Percentiles rank a stretch among this genome's conserved stretches.
phyloP scores from a whole-genome alignment of 2,329 filamentous ascomycete genomes.

The Diaporthe helianthi region DNA sequence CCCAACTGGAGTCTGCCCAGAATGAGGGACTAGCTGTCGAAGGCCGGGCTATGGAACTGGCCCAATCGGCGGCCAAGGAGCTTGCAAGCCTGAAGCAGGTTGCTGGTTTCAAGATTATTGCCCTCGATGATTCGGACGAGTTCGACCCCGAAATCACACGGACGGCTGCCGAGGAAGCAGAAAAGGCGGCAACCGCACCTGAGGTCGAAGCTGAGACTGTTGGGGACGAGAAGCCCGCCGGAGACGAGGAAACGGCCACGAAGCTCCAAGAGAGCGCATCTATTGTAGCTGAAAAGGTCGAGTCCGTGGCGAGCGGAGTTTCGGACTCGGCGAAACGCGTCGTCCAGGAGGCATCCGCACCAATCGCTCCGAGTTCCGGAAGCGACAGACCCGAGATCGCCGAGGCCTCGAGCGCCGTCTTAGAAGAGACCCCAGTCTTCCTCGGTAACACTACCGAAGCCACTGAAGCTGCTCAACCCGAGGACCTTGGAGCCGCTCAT shows the following conservation, averaged over 20 bases:
- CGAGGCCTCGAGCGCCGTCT: slow-evolving; percentile 35
- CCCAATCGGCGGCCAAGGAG: slow-evolving; percentile 80
- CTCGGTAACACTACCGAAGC: slow-evolving; percentile 39
- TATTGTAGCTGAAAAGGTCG: background rate
- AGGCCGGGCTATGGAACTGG: slow-evolving; percentile 79
- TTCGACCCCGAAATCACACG: slow-evolving; percentile 75
- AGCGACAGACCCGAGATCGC: slow-evolving; percentile 25
- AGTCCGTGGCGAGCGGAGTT: background rate
- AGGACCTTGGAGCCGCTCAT: slow-evolving; percentile 35
- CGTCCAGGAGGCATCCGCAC: slow-evolving; percentile 31
- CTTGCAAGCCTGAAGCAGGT: slow-evolving; percentile 83
- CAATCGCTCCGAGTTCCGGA: slow-evolving; percentile 30
- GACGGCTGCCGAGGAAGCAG: slow-evolving; percentile 57
- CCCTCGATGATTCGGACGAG: slow-evolving; percentile 76
- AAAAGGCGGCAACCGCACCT: slow-evolving; percentile 40
- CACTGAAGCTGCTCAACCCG: slow-evolving; percentile 37
- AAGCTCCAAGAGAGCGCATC: background rate
- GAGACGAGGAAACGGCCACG: slow-evolving; percentile 11
- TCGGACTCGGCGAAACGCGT: slow-evolving; percentile 11
- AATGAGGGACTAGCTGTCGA: slow-evolving; percentile 66
- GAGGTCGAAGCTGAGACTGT: slow-evolving; percentile 36
- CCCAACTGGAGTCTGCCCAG: slow-evolving; percentile 72
- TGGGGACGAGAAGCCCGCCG: slow-evolving; percentile 42
- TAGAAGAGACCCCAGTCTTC: slow-evolving; percentile 46
- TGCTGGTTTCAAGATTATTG: slow-evolving; percentile 81